Conservation (phyloP, 2,329 filamentous ascomycete genomes). For the Colletotrichum simmondsii region DNA sequence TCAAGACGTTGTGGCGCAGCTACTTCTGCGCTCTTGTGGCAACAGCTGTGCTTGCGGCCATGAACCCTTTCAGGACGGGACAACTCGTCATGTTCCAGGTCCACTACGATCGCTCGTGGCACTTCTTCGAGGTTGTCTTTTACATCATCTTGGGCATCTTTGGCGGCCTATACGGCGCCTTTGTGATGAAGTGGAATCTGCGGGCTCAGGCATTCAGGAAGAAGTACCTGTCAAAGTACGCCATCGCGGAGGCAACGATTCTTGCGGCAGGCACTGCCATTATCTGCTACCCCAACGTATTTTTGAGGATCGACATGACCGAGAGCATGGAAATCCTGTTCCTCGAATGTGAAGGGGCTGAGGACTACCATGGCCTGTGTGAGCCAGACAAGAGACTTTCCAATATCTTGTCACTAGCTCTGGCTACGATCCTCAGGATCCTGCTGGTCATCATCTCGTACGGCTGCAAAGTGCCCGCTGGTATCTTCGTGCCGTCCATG, state of each 20-base stretch:
- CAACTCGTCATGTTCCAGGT: constrained; percentile 99
- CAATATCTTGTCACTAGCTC: constrained; percentile 81
- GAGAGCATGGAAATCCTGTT: constrained; percentile 99
- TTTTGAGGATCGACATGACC: constrained; percentile 97
- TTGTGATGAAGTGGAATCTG: constrained; percentile 98
- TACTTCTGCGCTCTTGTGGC: constrained; percentile 98
- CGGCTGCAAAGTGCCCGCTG: constrained; percentile 96
- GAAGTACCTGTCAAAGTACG: constrained; percentile 86
- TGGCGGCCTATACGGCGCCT: constrained; percentile 92
- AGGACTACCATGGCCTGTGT: constrained; percentile 92
- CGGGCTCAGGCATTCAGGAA: constrained; percentile 92
- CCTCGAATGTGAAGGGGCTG: constrained; percentile 87
- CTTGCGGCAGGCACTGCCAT: constrained; percentile 87
- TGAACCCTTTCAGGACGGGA: constrained; percentile 97
- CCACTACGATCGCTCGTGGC: constrained; percentile 94
- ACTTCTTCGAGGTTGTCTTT: constrained; percentile 95
- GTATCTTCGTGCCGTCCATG: constrained; percentile 99
- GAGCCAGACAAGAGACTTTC: constrained; percentile 79
- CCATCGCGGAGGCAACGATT: constrained; percentile 86
- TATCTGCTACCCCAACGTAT: constrained; percentile 97
- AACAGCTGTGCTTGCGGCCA: constrained; percentile 89
- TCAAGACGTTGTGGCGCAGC: constrained; percentile 97
- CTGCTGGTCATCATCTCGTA: constrained; percentile 95
- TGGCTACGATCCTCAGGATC: constrained; percentile 84
- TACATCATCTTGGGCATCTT: constrained; percentile 92